Evolutionary conservation across 495 filamentous ascomycete genomes (phyloP), one percentile per base, ranked within the genome.

Genomic region (Daldinia bambusicola): DNA sequence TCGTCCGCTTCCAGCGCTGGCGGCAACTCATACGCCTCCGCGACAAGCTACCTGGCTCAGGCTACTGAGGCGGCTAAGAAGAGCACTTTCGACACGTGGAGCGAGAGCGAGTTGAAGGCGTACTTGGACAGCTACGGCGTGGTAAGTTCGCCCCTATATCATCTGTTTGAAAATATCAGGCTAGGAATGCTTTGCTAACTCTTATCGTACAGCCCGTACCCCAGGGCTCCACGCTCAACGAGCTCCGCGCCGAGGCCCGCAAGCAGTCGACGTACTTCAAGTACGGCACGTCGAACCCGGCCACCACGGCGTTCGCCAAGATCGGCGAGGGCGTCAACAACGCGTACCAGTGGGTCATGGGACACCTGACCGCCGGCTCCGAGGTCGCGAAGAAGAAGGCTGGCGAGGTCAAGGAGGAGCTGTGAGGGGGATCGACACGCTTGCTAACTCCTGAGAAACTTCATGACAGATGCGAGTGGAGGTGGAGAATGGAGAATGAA

Each of bases 81-180:
- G 16, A 79, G 78, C 16, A 85, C 88, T 4, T 95, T 95, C 69
- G 89, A 95, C 53, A 89, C 88, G 2, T 97, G 93, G 93, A 91
- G 91, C 58, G 89, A 85, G 66, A 85, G 80, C 61, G 93, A 97
- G 18, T 82, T 97, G 59, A 95, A 95, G 83, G 81, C 86, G 13
- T 95, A 93, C 68, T 85, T 95, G 12, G 92, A 95, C 77, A 90
- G 88, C 55, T 95, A 94, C 73, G 92, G 92, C 41, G 84, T 95
- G 6, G 80, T 81, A 74, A 71, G 80, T 76, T n/a, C n/a, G n/a
- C n/a, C n/a, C n/a, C n/a, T n/a, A n/a, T n/a, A n/a, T n/a, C n/a
- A n/a, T n/a, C n/a, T n/a, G n/a, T n/a, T n/a, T n/a, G n/a, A n/a
- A n/a, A n/a, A n/a, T n/a, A n/a, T n/a, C n/a, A n/a, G n/a, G n/a